phyloP scores from a whole-genome alignment of 805 yeast genomes.

The Candida odintsovae region DNA sequence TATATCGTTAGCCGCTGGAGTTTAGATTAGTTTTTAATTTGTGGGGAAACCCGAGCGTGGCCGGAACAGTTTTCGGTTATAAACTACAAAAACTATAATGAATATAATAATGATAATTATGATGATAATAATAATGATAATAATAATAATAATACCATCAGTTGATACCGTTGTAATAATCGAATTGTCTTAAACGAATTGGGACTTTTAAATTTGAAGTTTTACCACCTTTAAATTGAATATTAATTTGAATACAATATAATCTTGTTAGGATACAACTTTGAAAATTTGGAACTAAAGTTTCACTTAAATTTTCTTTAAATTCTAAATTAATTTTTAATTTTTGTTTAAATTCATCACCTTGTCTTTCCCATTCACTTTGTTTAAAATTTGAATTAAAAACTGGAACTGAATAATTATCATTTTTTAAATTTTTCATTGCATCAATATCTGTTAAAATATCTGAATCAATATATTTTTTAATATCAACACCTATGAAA shows the following conservation, averaged over 20 bases:
- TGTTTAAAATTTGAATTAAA: slow-evolving; percentile 2
- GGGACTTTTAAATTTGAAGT: slow-evolving; percentile 30
- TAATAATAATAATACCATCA: not conserved
- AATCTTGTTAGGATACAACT: slow-evolving; percentile 55
- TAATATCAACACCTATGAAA: slow-evolving; percentile 2
- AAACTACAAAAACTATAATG: too few species aligned
- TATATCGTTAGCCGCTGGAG: not conserved
- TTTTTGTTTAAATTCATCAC: slow-evolving; percentile 19
- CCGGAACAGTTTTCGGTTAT: too few species aligned
- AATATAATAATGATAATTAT: too few species aligned
- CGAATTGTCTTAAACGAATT: slow-evolving; percentile 29
- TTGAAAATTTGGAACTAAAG: slow-evolving; percentile 58
- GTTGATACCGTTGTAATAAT: not conserved
- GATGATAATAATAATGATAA: too few species aligned
- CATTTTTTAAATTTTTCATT: slow-evolving; percentile 15
- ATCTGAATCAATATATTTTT: slow-evolving; percentile 9
- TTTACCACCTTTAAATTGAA: slow-evolving; percentile 31
- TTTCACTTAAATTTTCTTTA: slow-evolving; percentile 38
- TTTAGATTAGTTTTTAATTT: not conserved
- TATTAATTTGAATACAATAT: slow-evolving; percentile 45
- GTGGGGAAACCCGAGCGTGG: not conserved
- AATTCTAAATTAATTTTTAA: slow-evolving; percentile 38
- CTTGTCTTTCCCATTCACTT: slow-evolving; percentile 21
- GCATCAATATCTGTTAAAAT: slow-evolving; percentile 15
- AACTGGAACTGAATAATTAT: slow-evolving; percentile 3